Evolutionary conservation across 345 rosid genomes (phyloP), one percentile per base, ranked within the genome.

Genomic region (Conringia planisiliqua): DNA sequence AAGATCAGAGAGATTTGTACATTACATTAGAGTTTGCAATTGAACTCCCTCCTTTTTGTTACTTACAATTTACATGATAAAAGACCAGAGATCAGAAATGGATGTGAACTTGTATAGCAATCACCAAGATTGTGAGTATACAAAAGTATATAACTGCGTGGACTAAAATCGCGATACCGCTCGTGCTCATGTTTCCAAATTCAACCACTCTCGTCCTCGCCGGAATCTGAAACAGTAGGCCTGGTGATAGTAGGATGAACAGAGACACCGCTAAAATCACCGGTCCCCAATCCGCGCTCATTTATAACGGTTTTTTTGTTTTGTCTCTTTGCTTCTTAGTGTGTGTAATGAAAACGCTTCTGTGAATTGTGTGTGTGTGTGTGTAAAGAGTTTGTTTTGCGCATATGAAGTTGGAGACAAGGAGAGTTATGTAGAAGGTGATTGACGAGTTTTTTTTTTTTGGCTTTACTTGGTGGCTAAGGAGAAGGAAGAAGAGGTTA

Each of bases 271-370:
- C 88, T 3, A 91, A 86, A 2, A 86, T 61, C 10, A 92, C 91
- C 0, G 98, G 87, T 58, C 92, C 98, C 98, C 98, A 94, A 73
- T 94, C 98, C 2, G 92, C 83, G 54, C 84, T 78, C 97, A 87
- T 88, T 24, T 66, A 8, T 69, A 36, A 18, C 7, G 5, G 52
- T 20, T 33, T 30, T 56, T 14, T n/a, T n/a, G n/a, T n/a, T 16
- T 57, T n/a, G 8, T 58, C 51, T 74, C 74, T 38, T 22, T 32
- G 32, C 64, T 68, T 38, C 24, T 54, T 43, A 5, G 40, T 57
- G 38, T 75, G 57, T 39, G 9, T 58, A 10, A 1, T 26, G 20
- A 29, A 10, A 7, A 18, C 14, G 62, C 6, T 61, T 54, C 10
- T 55, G 24, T 64, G 70, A 38, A 14, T 18, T 33, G 54, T 77